Percentiles rank a stretch among this genome's conserved stretches.
These are phyloP conservation scores for Ceratocystis harringtonii DNA, from an alignment of 2,329 filamentous ascomycete genomes.

Conservation along the genomic window DNA sequence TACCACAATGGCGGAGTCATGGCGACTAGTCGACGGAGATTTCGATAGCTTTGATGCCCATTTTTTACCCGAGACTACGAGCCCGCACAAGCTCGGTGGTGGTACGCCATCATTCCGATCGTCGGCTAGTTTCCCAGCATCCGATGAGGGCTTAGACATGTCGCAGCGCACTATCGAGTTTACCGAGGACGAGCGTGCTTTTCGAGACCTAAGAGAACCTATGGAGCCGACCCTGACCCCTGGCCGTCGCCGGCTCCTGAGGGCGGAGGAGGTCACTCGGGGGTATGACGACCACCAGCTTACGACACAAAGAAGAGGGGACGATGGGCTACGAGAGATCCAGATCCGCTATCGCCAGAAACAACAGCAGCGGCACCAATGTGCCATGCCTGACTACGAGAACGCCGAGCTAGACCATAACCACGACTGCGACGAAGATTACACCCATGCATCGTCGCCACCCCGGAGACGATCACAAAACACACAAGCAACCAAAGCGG, in stretches of 20 bases:
- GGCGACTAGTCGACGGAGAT: conserved; percentile 46
- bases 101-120: conserved; percentile 32
- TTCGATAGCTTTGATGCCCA: conserved; percentile 44
- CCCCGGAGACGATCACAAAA: background rate
- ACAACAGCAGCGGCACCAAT: background rate
- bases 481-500: conserved; percentile 20
- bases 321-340: background rate
- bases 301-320: background rate
- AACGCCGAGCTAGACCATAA: background rate
- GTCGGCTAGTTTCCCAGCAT: conserved; percentile 29
- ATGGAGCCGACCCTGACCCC: conserved; percentile 19
- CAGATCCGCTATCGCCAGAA: background rate
- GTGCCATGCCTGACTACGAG: background rate
- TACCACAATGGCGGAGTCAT: conserved; percentile 35
- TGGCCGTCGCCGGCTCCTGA: conserved; percentile 18
- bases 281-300: background rate
- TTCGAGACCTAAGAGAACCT: conserved; percentile 23
- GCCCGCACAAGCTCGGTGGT: conserved; percentile 24
- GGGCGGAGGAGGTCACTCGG: background rate
- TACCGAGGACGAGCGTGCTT: conserved; percentile 20
- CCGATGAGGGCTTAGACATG: conserved; percentile 37
- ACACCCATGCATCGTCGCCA: background rate
- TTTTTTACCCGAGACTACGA: background rate
- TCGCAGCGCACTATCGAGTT: conserved; percentile 9
- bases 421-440: background rate